These are phyloP conservation scores for Talaromyces adpressus DNA, from an alignment of 495 filamentous ascomycete genomes.

Conservation along the genomic window DNA sequence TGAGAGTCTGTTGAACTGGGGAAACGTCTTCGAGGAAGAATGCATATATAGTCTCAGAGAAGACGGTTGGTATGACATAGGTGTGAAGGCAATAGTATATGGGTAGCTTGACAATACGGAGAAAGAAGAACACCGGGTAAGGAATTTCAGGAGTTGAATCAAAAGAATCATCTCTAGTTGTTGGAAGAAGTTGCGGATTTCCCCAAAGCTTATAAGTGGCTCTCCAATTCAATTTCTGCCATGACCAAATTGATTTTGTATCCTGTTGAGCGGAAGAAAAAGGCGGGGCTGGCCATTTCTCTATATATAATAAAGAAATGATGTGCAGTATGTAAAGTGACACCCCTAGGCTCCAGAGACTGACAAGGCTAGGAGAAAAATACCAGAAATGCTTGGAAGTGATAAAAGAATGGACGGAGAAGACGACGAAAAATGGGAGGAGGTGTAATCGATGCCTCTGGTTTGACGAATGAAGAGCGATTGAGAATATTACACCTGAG, in stretches of 20 bases:
- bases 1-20: slow-evolving; percentile 3
- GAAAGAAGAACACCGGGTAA: slow-evolving; percentile 7
- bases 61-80: slow-evolving; percentile 9
- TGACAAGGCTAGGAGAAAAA: background rate
- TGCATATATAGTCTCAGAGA: slow-evolving; percentile 10
- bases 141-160: too few species aligned
- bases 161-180: too few species aligned
- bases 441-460: background rate
- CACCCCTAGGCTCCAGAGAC: background rate
- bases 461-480: background rate
- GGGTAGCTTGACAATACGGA: slow-evolving; percentile 12
- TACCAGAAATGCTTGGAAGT: background rate
- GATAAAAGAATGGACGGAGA: background rate
- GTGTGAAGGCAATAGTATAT: slow-evolving; percentile 10
- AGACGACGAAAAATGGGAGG: background rate
- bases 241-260: background rate
- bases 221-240: background rate
- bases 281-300: background rate
- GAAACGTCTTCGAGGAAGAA: slow-evolving; percentile 13
- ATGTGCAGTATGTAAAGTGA: background rate
- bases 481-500: background rate
- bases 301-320: background rate
- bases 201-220: slow-evolving; percentile 12
- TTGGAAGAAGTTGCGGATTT: slow-evolving; percentile 15
- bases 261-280: background rate